phyloP scores from a whole-genome alignment of 306 rosid genomes.

The Vigna radiata region DNA sequence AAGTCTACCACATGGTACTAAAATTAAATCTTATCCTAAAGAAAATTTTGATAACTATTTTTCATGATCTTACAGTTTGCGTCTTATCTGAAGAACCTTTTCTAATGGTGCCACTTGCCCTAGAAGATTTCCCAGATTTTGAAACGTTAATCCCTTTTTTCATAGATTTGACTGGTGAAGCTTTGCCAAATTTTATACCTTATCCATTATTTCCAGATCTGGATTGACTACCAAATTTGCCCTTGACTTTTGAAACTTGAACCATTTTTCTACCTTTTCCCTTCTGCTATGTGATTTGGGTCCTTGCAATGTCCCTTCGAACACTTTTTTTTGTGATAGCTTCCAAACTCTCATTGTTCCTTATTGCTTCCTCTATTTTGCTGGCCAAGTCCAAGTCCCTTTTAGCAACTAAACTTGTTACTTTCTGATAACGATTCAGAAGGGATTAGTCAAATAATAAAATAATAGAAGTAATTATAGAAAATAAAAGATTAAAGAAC shows the following conservation, averaged over 20 bases:
- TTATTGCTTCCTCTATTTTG: constrained; percentile 89
- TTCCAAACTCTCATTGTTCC: constrained; percentile 92
- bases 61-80: constrained; percentile 15
- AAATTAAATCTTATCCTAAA: too few relatives aligned
- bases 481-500: too few relatives aligned
- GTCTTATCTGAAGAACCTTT: constrained; percentile 58
- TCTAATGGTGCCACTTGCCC: constrained; percentile 48
- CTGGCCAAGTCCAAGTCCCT: constrained; percentile 68
- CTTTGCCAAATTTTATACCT: constrained; percentile 49
- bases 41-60: too few relatives aligned
- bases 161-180: constrained; percentile 43
- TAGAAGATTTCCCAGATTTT: constrained; percentile 49
- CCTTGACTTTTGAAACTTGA: constrained; percentile 55
- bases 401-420: constrained; percentile 87
- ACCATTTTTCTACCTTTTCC: constrained; percentile 55
- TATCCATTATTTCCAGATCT: constrained; percentile 40
- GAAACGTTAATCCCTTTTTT: constrained; percentile 50
- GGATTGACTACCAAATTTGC: constrained; percentile 44
- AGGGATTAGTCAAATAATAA: background rate
- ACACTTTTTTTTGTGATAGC: constrained; percentile 73
- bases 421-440: constrained; percentile 47
- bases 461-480: too few relatives aligned
- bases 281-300: constrained; percentile 64
- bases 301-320: constrained; percentile 68
- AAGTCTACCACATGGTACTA: too few relatives aligned